Evolutionary conservation across 2,329 filamentous ascomycete species (phyloP), one percentile per base, ranked within the genome.

Genomic region (Botrytis byssoidea): DNA sequence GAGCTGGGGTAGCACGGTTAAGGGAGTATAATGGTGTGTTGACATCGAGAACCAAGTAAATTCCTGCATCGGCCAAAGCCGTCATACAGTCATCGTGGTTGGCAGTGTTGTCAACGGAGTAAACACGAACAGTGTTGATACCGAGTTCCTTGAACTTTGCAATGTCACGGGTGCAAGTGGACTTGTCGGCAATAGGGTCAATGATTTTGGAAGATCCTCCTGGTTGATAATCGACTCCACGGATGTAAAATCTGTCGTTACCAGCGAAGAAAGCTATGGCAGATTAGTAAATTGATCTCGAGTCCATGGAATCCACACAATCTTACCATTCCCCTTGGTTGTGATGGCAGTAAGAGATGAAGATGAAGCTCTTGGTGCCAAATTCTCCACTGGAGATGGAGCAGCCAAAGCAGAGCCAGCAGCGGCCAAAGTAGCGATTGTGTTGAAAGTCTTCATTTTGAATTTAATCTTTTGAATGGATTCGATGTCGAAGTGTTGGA

Each of bases 21-120:
- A 93, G 82, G 4, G 90, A 92, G 84, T 92, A 92, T 76, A 88
- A 86, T 75, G 91, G 90, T n/a, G 89, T 90, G 85, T 92, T 92
- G 83, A 92, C 88, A 79, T 93, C 91, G 65, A 93, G 85, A 12
- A 91, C 90, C 51, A 93, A 86, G 85, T 93, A 93, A 84, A 93
- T 93, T 76, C 91, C 90, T 75, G 90, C 91, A 78, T 88, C 89
- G 64, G 89, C 89, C 74, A 93, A 84, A 48, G 85, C 84, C 66
- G 83, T 84, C 91, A 93, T 93, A 83, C 91, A 92, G 75, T 87
- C 86, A 79, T 92, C 90, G 82, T 93, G 91, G 82, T 89, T 82
- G 75, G 85, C 84, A 60, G 88, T 88, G 85, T 93, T 93, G 83
- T 93, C 91, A 77, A 93, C 88, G 1, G 89, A 91, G 86, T 93